Conservation (phyloP, 169 alveolate genomes). For the Fabrea salina region DNA sequence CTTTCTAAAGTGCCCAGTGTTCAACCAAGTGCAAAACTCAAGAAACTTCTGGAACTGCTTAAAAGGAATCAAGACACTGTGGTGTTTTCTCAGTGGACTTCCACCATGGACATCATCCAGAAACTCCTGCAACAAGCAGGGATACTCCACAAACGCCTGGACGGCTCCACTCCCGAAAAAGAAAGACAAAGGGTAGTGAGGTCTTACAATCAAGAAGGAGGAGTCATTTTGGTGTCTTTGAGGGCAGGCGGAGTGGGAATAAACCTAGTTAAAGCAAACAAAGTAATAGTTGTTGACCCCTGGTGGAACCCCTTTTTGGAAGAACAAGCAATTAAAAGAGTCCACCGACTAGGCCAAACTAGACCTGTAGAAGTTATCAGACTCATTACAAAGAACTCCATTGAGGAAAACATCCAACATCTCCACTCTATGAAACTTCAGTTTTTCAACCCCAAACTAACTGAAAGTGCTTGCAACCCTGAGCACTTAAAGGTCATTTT, state of each 20-base stretch:
- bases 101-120: constrained; percentile 44
- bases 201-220: constrained; percentile 46
- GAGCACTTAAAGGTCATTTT: no score
- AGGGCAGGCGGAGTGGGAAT: constrained; percentile 90
- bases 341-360: constrained; percentile 93
- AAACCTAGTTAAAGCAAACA: constrained; percentile 78
- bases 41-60: constrained; percentile 32
- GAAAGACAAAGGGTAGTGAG: constrained; percentile 47
- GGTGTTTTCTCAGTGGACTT: constrained; percentile 41
- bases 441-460: no score
- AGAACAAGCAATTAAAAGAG: constrained; percentile 92
- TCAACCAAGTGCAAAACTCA: constrained; percentile 40
- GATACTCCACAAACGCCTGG: constrained; percentile 53
- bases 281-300: constrained; percentile 79
- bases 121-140: constrained; percentile 34
- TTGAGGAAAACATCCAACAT: constrained; percentile 85
- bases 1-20: constrained; percentile 22
- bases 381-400: constrained; percentile 73
- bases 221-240: constrained; percentile 73
- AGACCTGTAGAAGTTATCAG: constrained; percentile 76
- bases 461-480: no score
- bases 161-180: constrained; percentile 50
- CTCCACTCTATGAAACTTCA: constrained; percentile 57
- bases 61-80: constrained; percentile 35
- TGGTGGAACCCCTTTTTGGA: constrained; percentile 93